Conservation (phyloP, 306 rosid genomes). For the Cicer cuneatum region DNA sequence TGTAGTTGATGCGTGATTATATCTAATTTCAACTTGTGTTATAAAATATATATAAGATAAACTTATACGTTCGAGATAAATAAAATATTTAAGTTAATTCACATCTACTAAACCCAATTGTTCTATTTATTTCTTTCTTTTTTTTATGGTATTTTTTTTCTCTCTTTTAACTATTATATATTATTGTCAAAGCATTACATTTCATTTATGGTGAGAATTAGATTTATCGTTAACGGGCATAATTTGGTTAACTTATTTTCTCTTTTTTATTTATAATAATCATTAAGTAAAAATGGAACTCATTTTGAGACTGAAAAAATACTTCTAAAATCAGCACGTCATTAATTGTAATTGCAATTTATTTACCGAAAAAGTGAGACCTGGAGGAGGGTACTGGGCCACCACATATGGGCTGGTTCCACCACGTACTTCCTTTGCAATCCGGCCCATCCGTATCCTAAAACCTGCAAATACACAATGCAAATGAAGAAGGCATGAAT, state of each 20-base stretch:
- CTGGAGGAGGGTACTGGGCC: constrained; percentile 86
- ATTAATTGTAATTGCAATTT: not conserved
- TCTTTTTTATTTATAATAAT: no score
- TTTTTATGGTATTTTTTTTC: not conserved
- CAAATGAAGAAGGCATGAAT: no score
- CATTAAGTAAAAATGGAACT: no score
- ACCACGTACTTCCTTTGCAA: constrained; percentile 78
- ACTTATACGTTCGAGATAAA: not conserved
- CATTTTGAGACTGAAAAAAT: no score
- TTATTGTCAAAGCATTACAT: no score
- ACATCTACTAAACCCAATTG: not conserved
- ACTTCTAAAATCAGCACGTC: no score
- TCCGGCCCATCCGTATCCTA: constrained; percentile 94
- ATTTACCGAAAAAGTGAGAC: constrained; percentile 79
- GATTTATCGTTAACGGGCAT: no score
- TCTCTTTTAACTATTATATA: no score
- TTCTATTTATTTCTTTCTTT: not conserved
- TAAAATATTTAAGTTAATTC: not conserved
- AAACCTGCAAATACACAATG: constrained; percentile 50
- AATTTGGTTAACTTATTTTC: no score
- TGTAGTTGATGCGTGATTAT: not conserved
- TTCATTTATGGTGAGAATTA: no score
- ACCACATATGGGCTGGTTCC: constrained; percentile 97
- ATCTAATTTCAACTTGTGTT: not conserved
- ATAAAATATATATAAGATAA: not conserved